Evolutionary conservation across 169 alveolate species (phyloP), one percentile per base, ranked within the genome.

Genomic region (Eimeria falciformis): DNA sequence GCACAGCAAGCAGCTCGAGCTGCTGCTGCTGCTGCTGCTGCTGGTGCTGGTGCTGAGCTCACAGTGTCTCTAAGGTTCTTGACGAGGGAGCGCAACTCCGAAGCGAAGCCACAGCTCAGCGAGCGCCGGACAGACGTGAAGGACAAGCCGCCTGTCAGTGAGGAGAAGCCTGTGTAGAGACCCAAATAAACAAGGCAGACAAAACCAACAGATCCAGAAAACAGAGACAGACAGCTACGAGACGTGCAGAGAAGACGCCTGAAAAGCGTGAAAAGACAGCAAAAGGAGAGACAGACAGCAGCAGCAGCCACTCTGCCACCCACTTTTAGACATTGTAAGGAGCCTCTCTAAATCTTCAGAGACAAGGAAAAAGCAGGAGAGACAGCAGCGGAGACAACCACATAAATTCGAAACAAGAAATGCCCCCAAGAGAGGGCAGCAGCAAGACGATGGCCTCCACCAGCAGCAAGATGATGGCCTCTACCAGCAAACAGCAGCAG

Each of bases 1-100:
- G 62, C 14, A 14, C n/a, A 14, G 62, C 14, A 50, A 7, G 7
- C 62, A 7, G n/a, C 21, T n/a, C 75, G 33, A 62, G 12, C 33
- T 9, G 75, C 75, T 62, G 75, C 29, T 62, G 75, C 75, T 18
- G 75, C 29, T 62, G 33, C 75, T 62, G 75, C 29, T 62, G 75
- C 75, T 62, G 6, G 11, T 62, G 33, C 75, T 62, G 33, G 33
- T 62, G 33, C 75, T 62, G 33, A 11, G 75, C 75, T 62, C 21
- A 62, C 75, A 62, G 75, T 62, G 21, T 12, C 21, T n/a, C 29
- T 62, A 9, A 62, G 75, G 33, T 23, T n/a, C 21, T 23, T 62
- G 75, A 62, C 29, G 25, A 62, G 75, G 25, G 33, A 12, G 9
- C 29, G 21, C 75, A 62, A 12, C 75, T 62, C 75, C 29, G 29